Percentiles rank a stretch among this genome's conserved stretches.
phyloP scores from a whole-genome alignment of 2,329 filamentous ascomycete genomes.

The Cytospora leucostoma region DNA sequence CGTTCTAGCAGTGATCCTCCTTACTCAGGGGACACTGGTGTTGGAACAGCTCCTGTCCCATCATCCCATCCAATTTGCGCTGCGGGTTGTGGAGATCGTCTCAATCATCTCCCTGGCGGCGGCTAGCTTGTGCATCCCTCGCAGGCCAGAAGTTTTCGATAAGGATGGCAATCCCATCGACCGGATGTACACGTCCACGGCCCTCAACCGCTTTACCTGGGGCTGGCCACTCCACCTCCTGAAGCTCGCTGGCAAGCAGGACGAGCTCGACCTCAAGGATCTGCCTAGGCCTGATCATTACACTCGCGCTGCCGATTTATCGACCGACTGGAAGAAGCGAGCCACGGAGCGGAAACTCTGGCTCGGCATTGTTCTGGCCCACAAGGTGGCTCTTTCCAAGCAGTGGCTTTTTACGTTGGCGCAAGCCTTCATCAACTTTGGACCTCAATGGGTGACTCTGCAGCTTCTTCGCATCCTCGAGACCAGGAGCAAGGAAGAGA shows the following conservation, averaged over 20 bases:
- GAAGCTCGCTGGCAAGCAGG: constrained; percentile 55
- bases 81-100: constrained; percentile 52
- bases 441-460: constrained; percentile 69
- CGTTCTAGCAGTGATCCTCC: constrained; percentile 45
- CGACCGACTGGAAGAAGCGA: constrained; percentile 50
- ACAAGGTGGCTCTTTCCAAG: constrained; percentile 55
- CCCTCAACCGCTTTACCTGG: constrained; percentile 65
- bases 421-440: constrained; percentile 62
- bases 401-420: constrained; percentile 61
- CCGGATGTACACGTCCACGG: constrained; percentile 60
- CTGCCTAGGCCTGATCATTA: constrained; percentile 61
- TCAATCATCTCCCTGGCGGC: constrained; percentile 48
- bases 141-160: constrained; percentile 67
- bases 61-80: constrained; percentile 40
- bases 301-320: constrained; percentile 53
- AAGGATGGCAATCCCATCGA: constrained; percentile 61
- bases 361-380: constrained; percentile 59
- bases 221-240: constrained; percentile 63
- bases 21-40: constrained; percentile 48
- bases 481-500: constrained; percentile 45
- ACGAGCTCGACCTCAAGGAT: constrained; percentile 62
- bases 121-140: constrained; percentile 58
- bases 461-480: constrained; percentile 68
- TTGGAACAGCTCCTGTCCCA: constrained; percentile 39
- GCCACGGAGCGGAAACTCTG: constrained; percentile 57